phyloP scores from a whole-genome alignment of 495 filamentous ascomycete genomes.

The Aspergillus indologenus region DNA sequence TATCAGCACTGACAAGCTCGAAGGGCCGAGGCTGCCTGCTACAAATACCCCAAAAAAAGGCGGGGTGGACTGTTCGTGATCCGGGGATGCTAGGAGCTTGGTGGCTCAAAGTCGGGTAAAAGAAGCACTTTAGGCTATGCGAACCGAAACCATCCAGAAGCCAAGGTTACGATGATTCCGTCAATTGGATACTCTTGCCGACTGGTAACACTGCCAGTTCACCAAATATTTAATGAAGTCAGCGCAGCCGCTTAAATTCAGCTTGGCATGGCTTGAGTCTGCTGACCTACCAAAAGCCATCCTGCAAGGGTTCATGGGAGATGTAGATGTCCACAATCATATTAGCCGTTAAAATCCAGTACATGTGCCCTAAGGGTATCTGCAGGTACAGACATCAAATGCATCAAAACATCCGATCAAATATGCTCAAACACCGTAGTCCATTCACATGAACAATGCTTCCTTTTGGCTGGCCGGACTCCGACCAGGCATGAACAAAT shows the following conservation, averaged over 20 bases:
- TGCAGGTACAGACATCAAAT: constrained; percentile 23
- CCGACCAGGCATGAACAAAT: constrained; percentile 4
- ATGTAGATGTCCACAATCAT: not conserved
- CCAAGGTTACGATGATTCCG: not conserved
- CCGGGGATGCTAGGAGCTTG: not conserved
- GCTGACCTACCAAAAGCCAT: not conserved
- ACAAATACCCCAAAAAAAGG: not conserved
- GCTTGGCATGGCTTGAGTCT: not conserved
- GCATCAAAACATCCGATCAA: constrained; percentile 10
- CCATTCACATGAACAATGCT: constrained; percentile 19
- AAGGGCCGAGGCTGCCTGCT: not conserved
- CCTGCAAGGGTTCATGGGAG: not conserved
- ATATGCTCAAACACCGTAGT: constrained; percentile 10
- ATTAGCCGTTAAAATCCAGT: constrained; percentile 17
- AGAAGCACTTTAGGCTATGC: not conserved
- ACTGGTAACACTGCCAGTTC: not conserved
- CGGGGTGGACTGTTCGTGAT: not conserved
- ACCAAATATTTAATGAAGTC: not conserved
- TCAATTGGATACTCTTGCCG: not conserved
- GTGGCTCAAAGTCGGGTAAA: not conserved
- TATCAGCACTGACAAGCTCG: not conserved
- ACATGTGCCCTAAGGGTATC: constrained; percentile 24
- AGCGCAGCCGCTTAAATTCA: not conserved
- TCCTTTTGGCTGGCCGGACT: not conserved
- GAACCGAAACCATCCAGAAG: not conserved